Base-by-base conservation (phyloP, 306 rosid genomes). In the Potentilla sterilis region DNA sequence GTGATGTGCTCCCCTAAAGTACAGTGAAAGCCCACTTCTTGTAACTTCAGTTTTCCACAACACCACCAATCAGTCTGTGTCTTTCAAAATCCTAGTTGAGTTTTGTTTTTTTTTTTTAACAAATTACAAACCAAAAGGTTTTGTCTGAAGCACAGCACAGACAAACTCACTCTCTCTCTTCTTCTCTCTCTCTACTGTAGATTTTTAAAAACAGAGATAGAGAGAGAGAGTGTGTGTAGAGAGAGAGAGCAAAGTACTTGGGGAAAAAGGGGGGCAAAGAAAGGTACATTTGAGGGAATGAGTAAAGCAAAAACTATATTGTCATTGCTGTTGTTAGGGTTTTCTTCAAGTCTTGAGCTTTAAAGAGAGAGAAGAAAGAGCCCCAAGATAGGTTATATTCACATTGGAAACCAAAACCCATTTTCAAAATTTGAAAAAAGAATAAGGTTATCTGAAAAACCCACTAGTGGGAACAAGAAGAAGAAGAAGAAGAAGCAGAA, bases 281-380 rank as follows among this genome's bases (percentile, higher is more conserved):
- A 44, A 81, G 73, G 67, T 67, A 68, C 85, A 75, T 83, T 83
- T 85, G 80, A 79, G 69, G 79, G 58, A 65, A 87, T 78, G 96
- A 86, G 92, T 87, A 89, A 86, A 90, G 89, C 92, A 77, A 84
- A 91, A 77, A 87, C 89, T 80, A 88, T 85, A 83, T 78, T 87
- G 83, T 82, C 97, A 84, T 84, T 87, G 77, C 69, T 74, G 86
- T 85, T 77, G 78, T 85, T 78, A 81, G 93, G 93, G 91, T 89
- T 90, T 85, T 86, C 88, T 81, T 88, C 75, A 74, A 84, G 78
- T 84, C 78, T 75, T 40, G 24, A 74, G 52, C 21, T 41, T 24
- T 70, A 34, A 5, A 18, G 74, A 14, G 16, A 35, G 12, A 70
- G 18, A 34, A 34, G 48, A 63, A 11, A 19, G 9, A 19, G 28